phyloP scores from a whole-genome alignment of 1,284 basidiomycete species.

The Irpex lacteus region DNA sequence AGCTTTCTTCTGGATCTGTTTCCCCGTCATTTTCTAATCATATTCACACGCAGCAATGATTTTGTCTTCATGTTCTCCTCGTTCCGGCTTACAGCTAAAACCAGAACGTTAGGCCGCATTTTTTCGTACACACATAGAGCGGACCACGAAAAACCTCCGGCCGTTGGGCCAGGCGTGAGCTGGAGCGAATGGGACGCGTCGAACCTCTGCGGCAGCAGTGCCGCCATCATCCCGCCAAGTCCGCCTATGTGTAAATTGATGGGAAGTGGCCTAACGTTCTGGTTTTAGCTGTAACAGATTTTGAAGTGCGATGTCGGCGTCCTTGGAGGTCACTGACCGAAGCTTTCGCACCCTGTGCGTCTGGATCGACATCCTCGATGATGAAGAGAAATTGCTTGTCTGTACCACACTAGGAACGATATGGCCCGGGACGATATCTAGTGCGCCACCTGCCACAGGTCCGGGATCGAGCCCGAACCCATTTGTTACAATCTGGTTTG shows the following conservation, averaged over 20 bases:
- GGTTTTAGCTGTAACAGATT: no score
- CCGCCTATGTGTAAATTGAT: no score
- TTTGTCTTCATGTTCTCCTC: slow-evolving; percentile 62
- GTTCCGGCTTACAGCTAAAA: slow-evolving; percentile 55
- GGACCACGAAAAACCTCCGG: no score
- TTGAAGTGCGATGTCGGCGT: slow-evolving; percentile 60
- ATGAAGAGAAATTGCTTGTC: slow-evolving; percentile 50
- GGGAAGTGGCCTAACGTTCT: no score
- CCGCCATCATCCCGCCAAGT: no score
- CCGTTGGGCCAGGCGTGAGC: no score
- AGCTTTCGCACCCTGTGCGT: slow-evolving; percentile 66
- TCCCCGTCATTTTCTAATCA: slow-evolving; percentile 23
- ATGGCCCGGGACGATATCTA: slow-evolving; percentile 80
- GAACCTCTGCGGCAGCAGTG: no score
- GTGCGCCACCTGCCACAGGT: slow-evolving; percentile 47
- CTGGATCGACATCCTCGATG: slow-evolving; percentile 68
- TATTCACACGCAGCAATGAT: slow-evolving; percentile 49
- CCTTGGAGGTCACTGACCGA: slow-evolving; percentile 36
- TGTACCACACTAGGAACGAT: slow-evolving; percentile 50
- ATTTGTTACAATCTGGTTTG: slow-evolving; percentile 55
- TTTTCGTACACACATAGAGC: no score
- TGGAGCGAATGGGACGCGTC: no score
- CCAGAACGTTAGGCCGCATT: no score
- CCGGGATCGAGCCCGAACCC: slow-evolving; percentile 53
- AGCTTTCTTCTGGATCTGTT: slow-evolving; percentile 24